Evolutionary conservation across 106 monocot genomes (phyloP), one percentile per base, ranked within the genome.

Genomic region (Narthecium ossifragum): DNA sequence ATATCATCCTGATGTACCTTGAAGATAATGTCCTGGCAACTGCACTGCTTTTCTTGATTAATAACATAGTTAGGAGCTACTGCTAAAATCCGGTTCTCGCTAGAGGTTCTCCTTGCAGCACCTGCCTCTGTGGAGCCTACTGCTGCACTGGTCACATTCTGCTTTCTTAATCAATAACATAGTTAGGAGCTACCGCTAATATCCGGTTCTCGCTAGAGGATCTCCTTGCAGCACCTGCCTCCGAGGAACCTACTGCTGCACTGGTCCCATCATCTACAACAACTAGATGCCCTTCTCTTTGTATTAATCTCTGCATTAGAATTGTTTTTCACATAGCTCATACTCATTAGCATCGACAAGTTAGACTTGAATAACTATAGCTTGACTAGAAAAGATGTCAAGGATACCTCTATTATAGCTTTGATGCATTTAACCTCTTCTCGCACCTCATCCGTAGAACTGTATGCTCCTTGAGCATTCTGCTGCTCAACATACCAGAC

Each of bases 261-360:
- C 62, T 66, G 23, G 57, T 50, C 13, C 98, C 98, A 54, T 99
- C 98, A 61, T 99, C 91, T 40, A 99, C 80, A 39, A 99, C 87
- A 31, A 99, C 80, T 20, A 99, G 81, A 85, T 91, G 91, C 20
- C 98, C 91, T 61, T 99, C 98, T 58, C 84, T 91, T 50, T 88
- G 76, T 68, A 99, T 88, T 55, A 91, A 70, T 46, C 91, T 91
- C 98, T 99, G 91, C 72, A 84, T 38, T 50, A 20, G 37, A 21
- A 39, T 20, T 5, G 26, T 31, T 51, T 49, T 25, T 14, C 32
- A 46, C 10, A 49, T 13, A 31, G 3, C 15, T 64, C 17, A 55
- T 2, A 2, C 0, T 28, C 22, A 8, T 37, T 8, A 43, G 3
- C 8, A 5, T 32, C 46, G 34, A 39, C 12, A 32, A 12, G 10